A percentile compares a stretch with the other conserved stretches of the same genome.
phyloP scores from a whole-genome alignment of 352 stramenopile species.

The Plasmopara viticola region DNA sequence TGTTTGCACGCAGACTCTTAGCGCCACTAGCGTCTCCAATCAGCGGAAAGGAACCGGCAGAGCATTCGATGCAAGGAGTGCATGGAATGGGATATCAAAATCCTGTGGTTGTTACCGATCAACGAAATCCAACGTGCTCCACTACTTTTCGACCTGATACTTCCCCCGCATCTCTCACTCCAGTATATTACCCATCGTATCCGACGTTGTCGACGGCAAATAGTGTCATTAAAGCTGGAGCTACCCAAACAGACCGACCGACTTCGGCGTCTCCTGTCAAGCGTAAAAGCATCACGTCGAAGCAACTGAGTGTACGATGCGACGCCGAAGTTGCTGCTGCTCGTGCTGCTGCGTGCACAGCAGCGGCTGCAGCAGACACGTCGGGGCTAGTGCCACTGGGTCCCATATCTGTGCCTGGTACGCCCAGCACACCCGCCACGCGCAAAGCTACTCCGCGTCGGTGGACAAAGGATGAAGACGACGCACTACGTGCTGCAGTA shows the following conservation, averaged over 20 bases:
- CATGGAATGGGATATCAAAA: conserved; percentile 21
- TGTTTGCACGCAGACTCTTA: conserved; percentile 40
- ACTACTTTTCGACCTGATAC: conserved; percentile 20
- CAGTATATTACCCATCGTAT: conserved; percentile 43
- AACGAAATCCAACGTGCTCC: conserved; percentile 15
- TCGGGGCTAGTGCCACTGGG: conserved; percentile 11
- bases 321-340: conserved; percentile 35
- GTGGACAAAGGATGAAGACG: conserved; percentile 88
- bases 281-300: conserved; percentile 71
- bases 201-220: conserved; percentile 9
- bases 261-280: conserved; percentile 48
- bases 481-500: conserved; percentile 76
- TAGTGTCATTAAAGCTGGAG: conserved; percentile 5
- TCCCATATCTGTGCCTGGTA: conserved; percentile 18
- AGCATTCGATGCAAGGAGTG: conserved; percentile 17
- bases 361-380: conserved; percentile 13
- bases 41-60: conserved; percentile 15
- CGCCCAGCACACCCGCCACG: conserved; percentile 28
- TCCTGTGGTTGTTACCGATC: conserved; percentile 20
- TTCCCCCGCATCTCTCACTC: conserved; percentile 37
- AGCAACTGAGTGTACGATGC: conserved; percentile 45
- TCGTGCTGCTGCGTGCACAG: conserved; percentile 22
- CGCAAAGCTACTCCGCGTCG: conserved; percentile 72
- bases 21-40: conserved; percentile 32
- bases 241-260: conserved; percentile 6